These are phyloP conservation scores for Alternaria sp. DNA, from an alignment of 2,329 filamentous ascomycete species.

Conservation along the genomic window DNA sequence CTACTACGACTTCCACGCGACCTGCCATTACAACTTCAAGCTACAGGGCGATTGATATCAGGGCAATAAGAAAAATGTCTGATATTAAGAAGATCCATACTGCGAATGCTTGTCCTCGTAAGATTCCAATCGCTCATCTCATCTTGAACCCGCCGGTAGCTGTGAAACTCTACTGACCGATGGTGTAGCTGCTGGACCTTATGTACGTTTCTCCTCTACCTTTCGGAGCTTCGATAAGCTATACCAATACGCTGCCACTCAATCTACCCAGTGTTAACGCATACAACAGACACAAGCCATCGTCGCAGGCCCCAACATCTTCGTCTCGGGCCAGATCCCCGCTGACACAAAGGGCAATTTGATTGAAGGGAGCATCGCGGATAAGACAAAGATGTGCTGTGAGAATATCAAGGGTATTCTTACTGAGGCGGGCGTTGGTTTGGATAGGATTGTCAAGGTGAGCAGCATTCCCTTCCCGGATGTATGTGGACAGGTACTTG, in stretches of 20 bases:
- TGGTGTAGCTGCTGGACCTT: constrained; percentile 53
- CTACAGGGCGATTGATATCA: background rate
- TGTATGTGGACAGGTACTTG: background rate
- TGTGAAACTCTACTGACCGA: constrained; percentile 6
- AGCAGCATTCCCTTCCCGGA: background rate
- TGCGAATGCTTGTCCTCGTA: constrained; percentile 55
- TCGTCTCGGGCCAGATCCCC: constrained; percentile 80
- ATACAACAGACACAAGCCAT: constrained; percentile 64
- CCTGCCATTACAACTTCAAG: background rate
- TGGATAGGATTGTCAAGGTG: constrained; percentile 87
- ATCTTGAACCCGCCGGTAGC: background rate
- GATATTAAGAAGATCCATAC: constrained; percentile 57
- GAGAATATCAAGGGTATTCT: constrained; percentile 87
- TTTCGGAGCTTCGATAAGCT: background rate
- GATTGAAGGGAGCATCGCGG: constrained; percentile 69
- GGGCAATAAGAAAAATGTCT: constrained; percentile 47
- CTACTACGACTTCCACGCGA: background rate
- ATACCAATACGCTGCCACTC: background rate
- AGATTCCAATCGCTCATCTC: constrained; percentile 24
- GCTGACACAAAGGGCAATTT: constrained; percentile 68
- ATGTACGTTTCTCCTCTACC: constrained; percentile 48
- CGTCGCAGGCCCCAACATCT: constrained; percentile 72
- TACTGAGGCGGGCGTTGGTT: constrained; percentile 77
- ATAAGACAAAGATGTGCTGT: constrained; percentile 75
- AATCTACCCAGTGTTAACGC: background rate